Evolutionary conservation across 495 filamentous ascomycete genomes (phyloP), one percentile per base, ranked within the genome.

Genomic region (Aspergillus carlsbadensis): DNA sequence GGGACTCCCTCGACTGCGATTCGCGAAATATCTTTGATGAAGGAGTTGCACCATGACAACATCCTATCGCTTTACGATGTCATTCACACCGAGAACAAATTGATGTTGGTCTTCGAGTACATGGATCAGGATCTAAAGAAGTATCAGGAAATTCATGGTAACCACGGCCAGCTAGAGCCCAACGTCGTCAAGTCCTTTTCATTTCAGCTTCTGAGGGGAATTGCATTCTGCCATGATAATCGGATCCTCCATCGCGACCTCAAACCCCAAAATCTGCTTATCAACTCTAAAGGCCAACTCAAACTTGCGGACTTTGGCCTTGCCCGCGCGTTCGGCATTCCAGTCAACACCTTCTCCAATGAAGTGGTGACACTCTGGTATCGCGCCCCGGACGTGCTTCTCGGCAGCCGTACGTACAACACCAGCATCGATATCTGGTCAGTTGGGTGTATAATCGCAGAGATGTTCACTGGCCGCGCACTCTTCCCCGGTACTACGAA

Each of bases 361-460:
- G 92, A 97, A 68, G 92, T 97, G 22, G 92, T 97, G 14, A 97
- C 92, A 1, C 81, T 97, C 33, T 97, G 92, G 92, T 97, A 97
- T 70, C 87, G 92, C 14, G 92, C 92, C 0, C 92, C 92, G 4
- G 92, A 97, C 62, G 92, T 97, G 31, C 82, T 97, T 26, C 84
- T 97, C 24, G 92, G 92, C 37, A 89, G 85, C 56, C 78, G 92
- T 52, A 96, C 90, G 24, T 97, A 97, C 71, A 97, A 93, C 71
- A 97, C 92, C 29, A 92, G 88, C 73, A 97, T 97, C 75, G 92
- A 97, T 66, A 96, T 97, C 74, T 97, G 92, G 92, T 92, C 87
- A 18, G 92, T 93, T n/a, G 92, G 92, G 39, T 97, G 92, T 70
- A 97, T 97, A 75, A 96, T 96, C 89, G 92, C 92, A 13, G 92